Conservation (phyloP, 805 yeast genomes). For the Ogataea dorogensis region DNA sequence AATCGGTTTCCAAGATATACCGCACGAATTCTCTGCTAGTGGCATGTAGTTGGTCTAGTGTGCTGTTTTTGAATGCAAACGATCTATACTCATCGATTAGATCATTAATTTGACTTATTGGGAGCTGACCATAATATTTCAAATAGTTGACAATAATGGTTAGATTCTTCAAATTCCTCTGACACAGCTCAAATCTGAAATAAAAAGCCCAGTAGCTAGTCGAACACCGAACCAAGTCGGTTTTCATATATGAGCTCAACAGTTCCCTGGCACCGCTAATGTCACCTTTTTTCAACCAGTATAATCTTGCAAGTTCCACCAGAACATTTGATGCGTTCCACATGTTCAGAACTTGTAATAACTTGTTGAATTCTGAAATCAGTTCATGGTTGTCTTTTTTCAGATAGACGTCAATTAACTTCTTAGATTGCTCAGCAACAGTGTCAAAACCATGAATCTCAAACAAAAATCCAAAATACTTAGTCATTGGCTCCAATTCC, state of each 20-base stretch:
- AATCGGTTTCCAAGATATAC: slow-evolving; percentile 31
- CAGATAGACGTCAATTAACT: slow-evolving; percentile 13
- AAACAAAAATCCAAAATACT: slow-evolving; percentile 18
- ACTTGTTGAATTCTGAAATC: slow-evolving; percentile 16
- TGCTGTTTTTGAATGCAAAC: slow-evolving; percentile 33
- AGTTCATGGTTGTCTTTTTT: slow-evolving; percentile 1
- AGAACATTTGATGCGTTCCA: slow-evolving; percentile 29
- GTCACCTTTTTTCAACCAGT: slow-evolving; percentile 26
- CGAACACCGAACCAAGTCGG: slow-evolving; percentile 38
- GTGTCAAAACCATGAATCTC: slow-evolving; percentile 9
- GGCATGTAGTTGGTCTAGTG: slow-evolving; percentile 21
- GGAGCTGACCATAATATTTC: slow-evolving; percentile 45
- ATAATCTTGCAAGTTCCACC: slow-evolving; percentile 27
- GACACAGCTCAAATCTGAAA: slow-evolving; percentile 50
- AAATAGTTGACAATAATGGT: slow-evolving; percentile 45
- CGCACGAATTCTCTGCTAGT: slow-evolving; percentile 26
- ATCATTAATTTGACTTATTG: slow-evolving; percentile 46
- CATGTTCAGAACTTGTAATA: slow-evolving; percentile 20
- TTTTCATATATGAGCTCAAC: slow-evolving; percentile 26
- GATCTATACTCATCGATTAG: slow-evolving; percentile 39
- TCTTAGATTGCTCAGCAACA: slow-evolving; percentile 15
- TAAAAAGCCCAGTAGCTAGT: slow-evolving; percentile 55
- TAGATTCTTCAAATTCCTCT: slow-evolving; percentile 45
- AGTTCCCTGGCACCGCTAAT: slow-evolving; percentile 27
- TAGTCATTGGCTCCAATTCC: slow-evolving; percentile 16